Evolutionary conservation across 2,329 filamentous ascomycete genomes (phyloP), one percentile per base, ranked within the genome.

Genomic region (Botrytis medusae): DNA sequence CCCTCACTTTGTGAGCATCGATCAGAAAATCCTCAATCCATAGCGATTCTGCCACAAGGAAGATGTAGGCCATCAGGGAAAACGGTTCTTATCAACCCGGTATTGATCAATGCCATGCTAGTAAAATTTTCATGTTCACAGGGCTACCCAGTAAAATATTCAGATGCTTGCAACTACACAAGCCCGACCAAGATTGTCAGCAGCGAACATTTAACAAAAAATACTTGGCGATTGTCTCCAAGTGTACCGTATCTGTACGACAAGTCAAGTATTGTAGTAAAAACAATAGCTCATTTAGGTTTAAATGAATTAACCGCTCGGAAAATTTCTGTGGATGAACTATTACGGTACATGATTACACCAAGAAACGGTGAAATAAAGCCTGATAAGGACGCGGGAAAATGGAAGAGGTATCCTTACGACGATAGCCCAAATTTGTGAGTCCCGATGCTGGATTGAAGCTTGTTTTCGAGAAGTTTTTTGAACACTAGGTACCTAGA

Each of bases 231-330:
- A 54, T 51, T 37, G 20, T 51, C 46, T 37, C 32, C 46, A 40
- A 25, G 32, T 25, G 18, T 25, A 32, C 20, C 6, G 1, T 51
- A 16, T 54, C 48, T 54, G 48, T 40, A 10, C 37, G 42, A 62
- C 14, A 29, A 42, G 42, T 62, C 60, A 42, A 40, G 34, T 8
- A 40, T 54, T 20, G 22, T n/a, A 54, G 32, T 4, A 20, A 29
- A 22, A 29, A 42, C 20, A 69, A 40, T 42, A 32, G 40, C 42
- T 37, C 18, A 51, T 37, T 42, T 57, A 67, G 20, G 61, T 25
- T 57, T 51, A 65, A 42, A 71, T 71, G n/a, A 64, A 48, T 42
- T 72, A 67, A 34, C 46, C 69, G 60, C 69, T 72, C 46, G 60
- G 46, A n/a, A n/a, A 46, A 72, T 54, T 69, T 57, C 44, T 29